Evolutionary conservation across 2,329 filamentous ascomycete genomes (phyloP), one percentile per base, ranked within the genome.

Genomic region (Trichophyton equinum): DNA sequence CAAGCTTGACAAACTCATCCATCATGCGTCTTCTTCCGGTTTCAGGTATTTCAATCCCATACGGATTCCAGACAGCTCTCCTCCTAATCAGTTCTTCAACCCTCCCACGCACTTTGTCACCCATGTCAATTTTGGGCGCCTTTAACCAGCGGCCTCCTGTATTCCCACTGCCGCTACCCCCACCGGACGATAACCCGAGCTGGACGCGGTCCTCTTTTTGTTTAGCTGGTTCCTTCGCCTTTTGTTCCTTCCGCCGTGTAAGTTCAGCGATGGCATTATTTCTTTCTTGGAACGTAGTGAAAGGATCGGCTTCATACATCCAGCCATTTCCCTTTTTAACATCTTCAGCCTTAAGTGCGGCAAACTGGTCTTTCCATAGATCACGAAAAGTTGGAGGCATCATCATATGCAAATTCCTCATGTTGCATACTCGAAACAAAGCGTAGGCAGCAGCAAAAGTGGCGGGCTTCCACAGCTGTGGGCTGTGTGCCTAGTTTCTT

Each of bases 241-340:
- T 84, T 33, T 81, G 79, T 68, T 94, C 88, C 64, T 82, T 84
- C 61, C 85, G 81, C 75, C 89, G 96, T 68, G 91, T 88, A 53
- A 86, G 83, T 2, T 84, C 79, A 1, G 82, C 84, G 64, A 87
- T 88, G 7, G 88, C 86, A 68, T 91, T 87, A 67, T 95, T 88
- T 59, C 88, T 81, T 73, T 95, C 89, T 66, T 86, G 82, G 64
- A 88, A 80, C 0, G 89, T 86, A 62, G 86, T 82, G 76, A 99
- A 99, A 0, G 94, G 94, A 69, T 99, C 94, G 9, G 91, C 90
- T 67, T 95, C 91, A 72, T 97, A 99, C 82, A 95, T 86, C 88
- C 91, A 96, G 0, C 78, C 87, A 64, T 83, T 83, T 5, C 82
- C 91, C 47, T 89, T 85, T 69, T 85, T 87, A 57, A 89, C 78